phyloP scores from a whole-genome alignment of 2,329 filamentous ascomycete genomes.

The Penicillium sp. region DNA sequence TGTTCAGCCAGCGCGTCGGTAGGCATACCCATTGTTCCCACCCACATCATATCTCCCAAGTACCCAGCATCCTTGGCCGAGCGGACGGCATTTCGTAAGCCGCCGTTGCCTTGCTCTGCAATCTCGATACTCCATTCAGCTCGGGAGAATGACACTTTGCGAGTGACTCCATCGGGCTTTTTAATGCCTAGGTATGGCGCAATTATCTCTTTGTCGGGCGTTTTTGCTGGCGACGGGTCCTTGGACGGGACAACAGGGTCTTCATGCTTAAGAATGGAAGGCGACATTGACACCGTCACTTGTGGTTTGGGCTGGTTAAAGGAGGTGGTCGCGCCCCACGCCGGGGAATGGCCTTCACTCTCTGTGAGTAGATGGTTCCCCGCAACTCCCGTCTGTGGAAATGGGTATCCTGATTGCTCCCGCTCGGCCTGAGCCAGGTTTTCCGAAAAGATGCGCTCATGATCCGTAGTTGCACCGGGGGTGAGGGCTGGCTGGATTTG shows the following conservation, averaged over 20 bases:
- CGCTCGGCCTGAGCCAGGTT: constrained; percentile 23
- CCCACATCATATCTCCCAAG: constrained; percentile 74
- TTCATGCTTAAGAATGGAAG: constrained; percentile 66
- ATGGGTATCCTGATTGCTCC: constrained; percentile 27
- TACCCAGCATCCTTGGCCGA: constrained; percentile 66
- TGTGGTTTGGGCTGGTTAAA: constrained; percentile 74
- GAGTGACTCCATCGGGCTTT: constrained; percentile 46
- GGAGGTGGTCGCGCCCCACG: constrained; percentile 63
- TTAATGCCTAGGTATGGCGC: constrained; percentile 8
- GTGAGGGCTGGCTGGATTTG: constrained; percentile 28
- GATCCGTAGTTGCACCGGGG: constrained; percentile 40
- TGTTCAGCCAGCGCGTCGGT: constrained; percentile 74
- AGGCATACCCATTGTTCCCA: constrained; percentile 89
- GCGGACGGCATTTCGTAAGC: constrained; percentile 79
- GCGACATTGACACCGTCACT: constrained; percentile 67
- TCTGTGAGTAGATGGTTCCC: constrained; percentile 55
- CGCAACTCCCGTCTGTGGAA: constrained; percentile 31
- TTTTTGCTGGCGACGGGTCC: constrained; percentile 20
- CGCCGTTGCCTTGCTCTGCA: constrained; percentile 87
- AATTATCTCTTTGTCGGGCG: constrained; percentile 7
- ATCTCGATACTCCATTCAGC: constrained; percentile 77
- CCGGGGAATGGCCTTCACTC: constrained; percentile 67
- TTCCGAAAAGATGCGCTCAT: constrained; percentile 40
- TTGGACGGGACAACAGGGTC: constrained; percentile 34
- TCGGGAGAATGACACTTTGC: constrained; percentile 64